Evolutionary conservation across 352 stramenopile species (phyloP).

Genomic region (Phytopythium ostracodes): DNA sequence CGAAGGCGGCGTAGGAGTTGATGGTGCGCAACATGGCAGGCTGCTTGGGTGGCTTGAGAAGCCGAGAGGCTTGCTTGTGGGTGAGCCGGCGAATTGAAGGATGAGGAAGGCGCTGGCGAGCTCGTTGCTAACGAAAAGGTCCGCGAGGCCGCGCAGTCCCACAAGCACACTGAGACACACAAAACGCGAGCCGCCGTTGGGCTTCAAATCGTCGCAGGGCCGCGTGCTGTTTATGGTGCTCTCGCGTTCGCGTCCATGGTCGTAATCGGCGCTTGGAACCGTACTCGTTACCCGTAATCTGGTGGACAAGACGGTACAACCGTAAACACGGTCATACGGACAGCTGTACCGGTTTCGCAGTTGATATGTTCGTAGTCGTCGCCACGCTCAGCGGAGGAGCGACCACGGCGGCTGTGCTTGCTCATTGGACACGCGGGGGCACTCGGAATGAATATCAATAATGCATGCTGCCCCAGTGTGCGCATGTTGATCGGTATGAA

Average conservation of each 20-base stretch:
- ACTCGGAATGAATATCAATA: no score
- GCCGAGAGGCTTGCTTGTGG: not conserved
- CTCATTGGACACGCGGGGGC: no score
- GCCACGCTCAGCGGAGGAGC: no score
- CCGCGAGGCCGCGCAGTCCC: not conserved
- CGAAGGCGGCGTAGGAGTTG: constrained; percentile 9
- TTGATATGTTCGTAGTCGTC: no score
- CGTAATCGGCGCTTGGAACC: not conserved
- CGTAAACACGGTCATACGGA: no score
- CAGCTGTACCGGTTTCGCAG: no score
- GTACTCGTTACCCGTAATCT: not conserved
- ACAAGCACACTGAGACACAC: not conserved
- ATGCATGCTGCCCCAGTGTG: not conserved
- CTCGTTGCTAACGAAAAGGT: not conserved
- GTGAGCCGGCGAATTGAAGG: not conserved
- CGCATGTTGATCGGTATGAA: not conserved
- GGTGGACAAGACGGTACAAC: not conserved
- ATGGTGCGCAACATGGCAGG: not conserved
- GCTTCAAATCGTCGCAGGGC: no score
- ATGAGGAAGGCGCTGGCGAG: not conserved
- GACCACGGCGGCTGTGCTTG: no score
- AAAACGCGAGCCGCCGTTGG: not conserved
- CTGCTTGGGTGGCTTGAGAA: not conserved
- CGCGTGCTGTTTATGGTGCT: not conserved
- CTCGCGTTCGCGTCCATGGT: not conserved